phyloP scores from a whole-genome alignment of 805 yeast species.

The Candida saitoana region DNA sequence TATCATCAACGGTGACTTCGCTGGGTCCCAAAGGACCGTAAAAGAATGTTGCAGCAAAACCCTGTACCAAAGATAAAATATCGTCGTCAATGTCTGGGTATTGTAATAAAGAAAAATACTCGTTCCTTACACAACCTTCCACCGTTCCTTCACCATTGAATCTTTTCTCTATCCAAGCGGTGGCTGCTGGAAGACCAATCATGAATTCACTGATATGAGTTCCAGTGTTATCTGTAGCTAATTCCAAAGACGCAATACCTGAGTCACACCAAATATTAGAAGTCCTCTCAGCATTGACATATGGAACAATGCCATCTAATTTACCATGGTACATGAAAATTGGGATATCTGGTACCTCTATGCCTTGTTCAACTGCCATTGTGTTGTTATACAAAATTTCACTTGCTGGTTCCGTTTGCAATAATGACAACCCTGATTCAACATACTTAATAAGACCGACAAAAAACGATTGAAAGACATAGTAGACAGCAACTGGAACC shows the following conservation, averaged over 20 bases:
- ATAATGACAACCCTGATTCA: slow-evolving; percentile 14
- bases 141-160: slow-evolving; percentile 39
- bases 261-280: slow-evolving; percentile 26
- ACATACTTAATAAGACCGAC: slow-evolving; percentile 11
- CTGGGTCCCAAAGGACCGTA: not conserved
- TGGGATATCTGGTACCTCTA: slow-evolving; percentile 18
- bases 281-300: slow-evolving; percentile 16
- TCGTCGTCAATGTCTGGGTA: not conserved
- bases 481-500: slow-evolving; percentile 6
- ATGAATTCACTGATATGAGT: slow-evolving; percentile 23
- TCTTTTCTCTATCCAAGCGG: slow-evolving; percentile 15
- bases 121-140: slow-evolving; percentile 31
- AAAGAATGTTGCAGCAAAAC: not conserved
- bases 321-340: slow-evolving; percentile 18
- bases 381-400: slow-evolving; percentile 17
- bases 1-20: not conserved
- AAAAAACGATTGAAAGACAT: slow-evolving; percentile 9
- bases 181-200: slow-evolving; percentile 19
- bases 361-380: slow-evolving; percentile 12
- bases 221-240: slow-evolving; percentile 20
- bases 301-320: slow-evolving; percentile 18
- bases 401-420: slow-evolving; percentile 10
- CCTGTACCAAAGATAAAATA: not conserved
- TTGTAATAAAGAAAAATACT: not conserved
- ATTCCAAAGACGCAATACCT: slow-evolving; percentile 26